Base-by-base conservation (phyloP, 257 asterid species). In the Salvia splendens region DNA sequence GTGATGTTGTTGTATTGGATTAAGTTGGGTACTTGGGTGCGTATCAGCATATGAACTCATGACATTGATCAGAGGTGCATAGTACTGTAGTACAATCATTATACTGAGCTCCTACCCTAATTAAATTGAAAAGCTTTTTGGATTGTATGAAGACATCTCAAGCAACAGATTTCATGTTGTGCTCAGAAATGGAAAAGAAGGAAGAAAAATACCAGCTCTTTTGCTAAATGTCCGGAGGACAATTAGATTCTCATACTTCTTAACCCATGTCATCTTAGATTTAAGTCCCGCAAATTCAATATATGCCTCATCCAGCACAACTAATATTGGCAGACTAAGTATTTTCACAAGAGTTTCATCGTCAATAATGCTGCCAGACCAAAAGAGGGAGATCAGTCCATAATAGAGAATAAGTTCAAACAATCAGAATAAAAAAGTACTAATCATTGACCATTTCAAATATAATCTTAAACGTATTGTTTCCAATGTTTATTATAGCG, bases 171-270 rank as follows among this genome's bases (percentile, higher is more conserved):
- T 42, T 30, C 6, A 1, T 3, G 10, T 38, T 30, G 47, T 40
- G 61, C 64, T n/a, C 52, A 68, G 57, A 62, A 38, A 10, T 32
- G 61, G 12, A 16, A 30, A 51, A 67, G 12, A 47, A 69, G 77
- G 61, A 57, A 63, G 56, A 48, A 55, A 12, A 53, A 12, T 85
- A 90, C 99, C 99, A 64, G 97, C 99, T 87, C 99, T 77, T 80
- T 94, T 94, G 85, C 97, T 94, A 77, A 94, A 94, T 5, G 99
- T 94, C 60, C 97, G 93, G 71, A 94, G 97, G 68, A 94, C 99
- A 46, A 88, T 88, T 65, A 91, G 82, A 83, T 94, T 94, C 78
- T 94, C 99, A 67, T 84, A 77, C 86, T 87, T 88, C 86, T 94
- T 94, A 75, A 94, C 96, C 99, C 99, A 94, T 74, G 64, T 83